Conservation (phyloP, 1,284 basidiomycete genomes). For the Sanguinoderma infundibulare region DNA sequence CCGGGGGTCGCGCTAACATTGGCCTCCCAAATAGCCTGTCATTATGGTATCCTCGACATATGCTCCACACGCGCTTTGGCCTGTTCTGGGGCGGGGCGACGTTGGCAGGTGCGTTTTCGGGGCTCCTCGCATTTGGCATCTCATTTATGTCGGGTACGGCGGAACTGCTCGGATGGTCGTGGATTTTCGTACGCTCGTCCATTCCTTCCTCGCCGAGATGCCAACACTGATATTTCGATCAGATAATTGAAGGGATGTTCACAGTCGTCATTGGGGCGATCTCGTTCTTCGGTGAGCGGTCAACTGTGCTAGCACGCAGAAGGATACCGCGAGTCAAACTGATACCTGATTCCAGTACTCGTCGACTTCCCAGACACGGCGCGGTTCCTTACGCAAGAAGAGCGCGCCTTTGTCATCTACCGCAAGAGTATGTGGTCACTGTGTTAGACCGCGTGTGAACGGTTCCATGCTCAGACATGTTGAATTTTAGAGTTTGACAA, state of each 20-base stretch:
- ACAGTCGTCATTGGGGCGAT: slow-evolving; percentile 55
- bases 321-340: too few species aligned
- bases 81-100: slow-evolving; percentile 40
- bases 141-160: slow-evolving; percentile 44
- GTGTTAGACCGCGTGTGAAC: too few species aligned
- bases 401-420: slow-evolving; percentile 59
- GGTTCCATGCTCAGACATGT: not conserved
- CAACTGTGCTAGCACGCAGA: too few species aligned
- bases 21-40: slow-evolving; percentile 25
- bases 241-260: slow-evolving; percentile 61
- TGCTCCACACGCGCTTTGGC: slow-evolving; percentile 36
- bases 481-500: slow-evolving; percentile 57
- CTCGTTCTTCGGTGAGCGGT: slow-evolving; percentile 48
- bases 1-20: too few species aligned
- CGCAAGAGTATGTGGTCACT: slow-evolving; percentile 52
- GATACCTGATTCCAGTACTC: slow-evolving; percentile 41
- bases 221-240: too few species aligned
- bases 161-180: slow-evolving; percentile 46
- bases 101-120: slow-evolving; percentile 38
- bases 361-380: slow-evolving; percentile 64
- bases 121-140: slow-evolving; percentile 45
- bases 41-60: slow-evolving; percentile 37
- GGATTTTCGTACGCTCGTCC: slow-evolving; percentile 50
- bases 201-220: too few species aligned
- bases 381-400: slow-evolving; percentile 59